Evolutionary conservation across 2,329 filamentous ascomycete species (phyloP), one percentile per base, ranked within the genome.

Genomic region (Ascosphaera aggregata): DNA sequence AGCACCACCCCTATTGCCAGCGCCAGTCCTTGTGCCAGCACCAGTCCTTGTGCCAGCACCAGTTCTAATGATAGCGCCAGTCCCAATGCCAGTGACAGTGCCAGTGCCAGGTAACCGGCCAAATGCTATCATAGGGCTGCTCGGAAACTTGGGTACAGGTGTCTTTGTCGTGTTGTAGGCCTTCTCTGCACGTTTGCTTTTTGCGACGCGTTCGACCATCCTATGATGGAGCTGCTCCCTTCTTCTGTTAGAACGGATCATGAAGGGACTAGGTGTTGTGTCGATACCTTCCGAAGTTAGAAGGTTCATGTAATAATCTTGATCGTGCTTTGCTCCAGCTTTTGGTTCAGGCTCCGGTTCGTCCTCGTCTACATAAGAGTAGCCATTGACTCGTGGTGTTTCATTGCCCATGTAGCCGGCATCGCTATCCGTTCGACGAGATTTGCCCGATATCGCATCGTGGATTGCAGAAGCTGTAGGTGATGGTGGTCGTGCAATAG

Each of bases 331-430:
- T 44, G 60, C 45, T n/a, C 62, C 57, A 36, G 52, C 44, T n/a
- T 50, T 34, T 15, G 46, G 43, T 5, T 54, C 49, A 1, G 51
- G 47, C 13, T 61, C 60, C 7, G 55, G 47, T 38, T 64, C 63
- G 39, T 64, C 79, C 41, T 91, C 82, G 47, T 93, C 84, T 27
- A 98, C 85, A 56, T 93, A 95, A 0, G 82, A 71, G 54, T 94
- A 98, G 1, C 89, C 89, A 45, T 91, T 92, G 0, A 95, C 80
- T 2, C 81, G 69, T 0, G 86, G 89, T 0, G 86, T 95, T 55
- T 91, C 84, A 42, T 66, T 68, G 13, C 76, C 78, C 1, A 64
- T 64, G 43, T 63, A 69, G 2, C 65, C 65, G 8, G 62, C 54
- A 46, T 81, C 74, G 9, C 71, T 71, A 18, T 75, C 69, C 7